phyloP scores from a whole-genome alignment of 176 grass and related monocot species.

The Carex scoparia region DNA sequence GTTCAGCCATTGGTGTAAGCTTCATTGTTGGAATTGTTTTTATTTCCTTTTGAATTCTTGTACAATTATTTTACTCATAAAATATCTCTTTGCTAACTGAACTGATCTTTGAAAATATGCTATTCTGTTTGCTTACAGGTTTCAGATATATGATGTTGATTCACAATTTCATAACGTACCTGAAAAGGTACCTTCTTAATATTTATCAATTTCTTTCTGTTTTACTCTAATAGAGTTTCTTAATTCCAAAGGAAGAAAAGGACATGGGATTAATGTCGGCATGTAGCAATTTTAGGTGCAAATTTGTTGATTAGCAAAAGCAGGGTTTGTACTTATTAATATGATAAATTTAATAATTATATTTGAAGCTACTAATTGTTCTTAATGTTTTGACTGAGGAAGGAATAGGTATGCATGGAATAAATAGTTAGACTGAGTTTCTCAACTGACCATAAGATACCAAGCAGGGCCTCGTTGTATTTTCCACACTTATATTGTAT shows the following conservation, averaged over 20 bases:
- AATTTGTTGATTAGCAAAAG: not conserved
- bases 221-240: conserved; percentile 5
- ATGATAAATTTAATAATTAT: not conserved
- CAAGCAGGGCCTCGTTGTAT: not conserved
- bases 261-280: not conserved
- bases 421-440: not conserved
- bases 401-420: not conserved
- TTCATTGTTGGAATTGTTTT: conserved; percentile 28
- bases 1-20: conserved; percentile 89
- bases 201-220: conserved; percentile 20
- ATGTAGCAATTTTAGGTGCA: not conserved
- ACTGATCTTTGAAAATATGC: conserved; percentile 18
- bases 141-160: conserved; percentile 77
- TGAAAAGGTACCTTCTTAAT: conserved; percentile 53
- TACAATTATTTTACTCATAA: conserved; percentile 11
- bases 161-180: conserved; percentile 65
- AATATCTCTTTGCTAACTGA: conserved; percentile 13
- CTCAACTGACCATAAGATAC: not conserved
- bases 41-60: conserved; percentile 9
- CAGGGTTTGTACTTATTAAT: not conserved
- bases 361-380: not conserved
- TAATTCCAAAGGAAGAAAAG: conserved; percentile 16
- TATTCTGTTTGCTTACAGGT: conserved; percentile 41
- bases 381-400: not conserved
- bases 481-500: not conserved